Evolutionary conservation across 2,329 filamentous ascomycete species (phyloP).

Genomic region (Aspergillus sojae): DNA sequence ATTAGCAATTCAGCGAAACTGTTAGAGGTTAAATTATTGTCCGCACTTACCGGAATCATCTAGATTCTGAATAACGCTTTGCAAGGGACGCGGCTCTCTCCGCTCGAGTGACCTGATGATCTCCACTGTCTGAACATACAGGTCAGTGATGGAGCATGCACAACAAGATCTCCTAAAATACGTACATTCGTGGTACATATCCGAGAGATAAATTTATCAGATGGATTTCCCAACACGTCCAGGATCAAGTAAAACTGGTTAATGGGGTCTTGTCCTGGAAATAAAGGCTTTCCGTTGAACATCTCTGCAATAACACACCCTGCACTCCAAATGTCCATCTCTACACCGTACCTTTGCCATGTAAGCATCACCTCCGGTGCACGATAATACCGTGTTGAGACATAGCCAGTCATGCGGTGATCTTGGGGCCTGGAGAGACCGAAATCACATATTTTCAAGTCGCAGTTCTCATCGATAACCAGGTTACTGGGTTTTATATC

Average conservation of each 20-base stretch:
- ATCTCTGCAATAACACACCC: constrained; percentile 99
- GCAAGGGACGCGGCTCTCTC: background rate
- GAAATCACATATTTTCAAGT: constrained; percentile 10
- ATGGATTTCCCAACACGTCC: constrained; percentile 89
- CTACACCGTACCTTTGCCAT: constrained; percentile 98
- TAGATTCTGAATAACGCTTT: too few relatives aligned
- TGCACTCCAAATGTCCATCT: constrained; percentile 99
- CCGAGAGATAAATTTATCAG: constrained; percentile 92
- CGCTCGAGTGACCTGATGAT: background rate
- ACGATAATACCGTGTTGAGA: constrained; percentile 4
- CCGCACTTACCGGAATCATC: too few relatives aligned
- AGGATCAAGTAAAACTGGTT: constrained; percentile 99
- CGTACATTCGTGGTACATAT: background rate
- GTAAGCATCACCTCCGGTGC: constrained; percentile 37
- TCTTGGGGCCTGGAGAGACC: constrained; percentile 49
- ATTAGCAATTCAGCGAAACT: too few relatives aligned
- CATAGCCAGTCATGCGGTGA: constrained; percentile 69
- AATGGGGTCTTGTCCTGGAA: constrained; percentile 97
- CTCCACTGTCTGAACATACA: background rate
- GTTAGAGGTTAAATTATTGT: too few relatives aligned
- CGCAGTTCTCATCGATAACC: constrained; percentile 5
- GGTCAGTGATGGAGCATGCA: too few relatives aligned
- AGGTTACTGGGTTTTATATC: constrained; percentile 8
- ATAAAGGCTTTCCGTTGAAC: constrained; percentile 95
- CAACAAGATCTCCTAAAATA: background rate